These are phyloP conservation scores for Phalaenopsis equestris DNA, from an alignment of 106 monocot species.

Conservation along the genomic window DNA sequence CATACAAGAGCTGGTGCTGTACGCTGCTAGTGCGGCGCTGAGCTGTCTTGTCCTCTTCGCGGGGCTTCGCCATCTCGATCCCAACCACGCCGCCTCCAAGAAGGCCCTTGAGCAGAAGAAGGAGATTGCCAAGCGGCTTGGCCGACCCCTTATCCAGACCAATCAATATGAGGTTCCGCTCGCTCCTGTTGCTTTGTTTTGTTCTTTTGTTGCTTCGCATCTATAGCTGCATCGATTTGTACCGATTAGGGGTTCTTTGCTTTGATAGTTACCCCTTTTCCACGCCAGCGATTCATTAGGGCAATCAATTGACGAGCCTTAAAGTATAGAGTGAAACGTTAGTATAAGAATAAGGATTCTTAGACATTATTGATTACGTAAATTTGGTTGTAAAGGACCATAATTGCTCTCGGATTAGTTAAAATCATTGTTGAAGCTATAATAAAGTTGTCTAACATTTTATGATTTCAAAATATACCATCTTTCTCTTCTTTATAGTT, in stretches of 20 bases:
- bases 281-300: not conserved
- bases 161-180: slow-evolving; percentile 56
- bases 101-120: slow-evolving; percentile 63
- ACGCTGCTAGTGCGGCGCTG: slow-evolving; percentile 61
- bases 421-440: not conserved
- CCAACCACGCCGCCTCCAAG: slow-evolving; percentile 48
- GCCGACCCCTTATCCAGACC: slow-evolving; percentile 56
- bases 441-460: not conserved
- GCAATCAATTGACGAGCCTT: not conserved
- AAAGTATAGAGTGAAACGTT: not conserved
- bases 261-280: not conserved
- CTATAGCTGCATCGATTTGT: not conserved
- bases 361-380: not conserved
- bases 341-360: not conserved
- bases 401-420: not conserved
- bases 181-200: not conserved
- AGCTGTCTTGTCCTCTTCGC: slow-evolving; percentile 57
- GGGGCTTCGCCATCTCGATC: slow-evolving; percentile 62
- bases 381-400: too few relatives aligned
- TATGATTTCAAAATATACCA: not conserved
- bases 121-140: slow-evolving; percentile 61
- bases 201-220: not conserved
- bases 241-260: not conserved
- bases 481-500: not conserved
- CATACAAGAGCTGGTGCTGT: slow-evolving; percentile 57